These are phyloP conservation scores for Paraurostyla sp. DNA, from an alignment of 73 alveolate species.

Conservation along the genomic window DNA sequence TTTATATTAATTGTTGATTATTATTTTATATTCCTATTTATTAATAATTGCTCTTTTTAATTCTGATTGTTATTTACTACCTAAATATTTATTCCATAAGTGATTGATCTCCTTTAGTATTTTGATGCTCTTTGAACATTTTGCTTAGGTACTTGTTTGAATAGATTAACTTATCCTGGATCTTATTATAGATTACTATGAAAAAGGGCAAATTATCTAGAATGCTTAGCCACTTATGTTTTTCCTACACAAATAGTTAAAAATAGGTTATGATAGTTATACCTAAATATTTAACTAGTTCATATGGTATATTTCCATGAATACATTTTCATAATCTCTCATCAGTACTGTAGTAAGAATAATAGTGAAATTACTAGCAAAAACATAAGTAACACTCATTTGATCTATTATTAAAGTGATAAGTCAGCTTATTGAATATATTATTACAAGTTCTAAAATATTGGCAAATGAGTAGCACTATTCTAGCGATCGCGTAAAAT, in stretches of 20 bases:
- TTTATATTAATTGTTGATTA: neutral
- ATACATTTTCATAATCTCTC: neutral
- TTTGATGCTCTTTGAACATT: neutral
- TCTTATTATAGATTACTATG: neutral
- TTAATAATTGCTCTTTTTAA: neutral
- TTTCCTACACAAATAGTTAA: neutral
- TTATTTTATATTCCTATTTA: neutral
- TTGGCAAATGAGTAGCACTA: neutral
- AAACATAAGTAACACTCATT: neutral
- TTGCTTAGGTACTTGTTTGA: neutral
- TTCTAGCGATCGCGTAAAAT: neutral
- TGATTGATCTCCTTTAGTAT: neutral
- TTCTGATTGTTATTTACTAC: neutral
- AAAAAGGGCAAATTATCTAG: conserved; percentile 14
- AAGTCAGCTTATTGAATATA: neutral
- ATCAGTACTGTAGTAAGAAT: neutral
- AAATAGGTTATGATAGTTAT: neutral
- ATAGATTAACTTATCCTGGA: neutral
- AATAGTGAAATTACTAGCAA: neutral
- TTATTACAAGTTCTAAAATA: neutral
- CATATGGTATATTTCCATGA: conserved; percentile 10
- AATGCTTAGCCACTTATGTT: neutral
- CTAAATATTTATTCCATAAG: no score
- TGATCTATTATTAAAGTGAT: neutral
- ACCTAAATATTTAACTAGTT: neutral